These are phyloP conservation scores for Williopsis jadinii DNA, from an alignment of 1,139 yeast species.

Conservation along the genomic window DNA sequence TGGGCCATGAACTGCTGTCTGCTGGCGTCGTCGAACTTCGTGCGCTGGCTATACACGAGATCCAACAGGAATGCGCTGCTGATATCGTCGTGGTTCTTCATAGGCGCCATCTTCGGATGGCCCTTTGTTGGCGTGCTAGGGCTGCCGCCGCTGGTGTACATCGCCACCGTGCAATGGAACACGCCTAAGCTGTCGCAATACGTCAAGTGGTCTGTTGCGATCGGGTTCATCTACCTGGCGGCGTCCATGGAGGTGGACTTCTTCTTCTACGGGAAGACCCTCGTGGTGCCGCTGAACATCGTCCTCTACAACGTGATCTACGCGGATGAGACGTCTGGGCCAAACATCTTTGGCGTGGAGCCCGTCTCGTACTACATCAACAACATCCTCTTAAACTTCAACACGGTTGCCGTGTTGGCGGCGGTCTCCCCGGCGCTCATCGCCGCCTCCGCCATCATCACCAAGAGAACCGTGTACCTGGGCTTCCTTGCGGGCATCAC, in stretches of 20 bases:
- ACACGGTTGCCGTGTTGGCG: constrained; percentile 45
- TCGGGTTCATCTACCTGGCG: constrained; percentile 28
- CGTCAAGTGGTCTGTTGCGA: constrained; percentile 22
- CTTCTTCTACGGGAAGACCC: constrained; percentile 51
- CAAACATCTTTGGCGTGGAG: constrained; percentile 86
- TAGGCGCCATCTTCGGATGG: constrained; percentile 87
- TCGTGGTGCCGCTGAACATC: constrained; percentile 76
- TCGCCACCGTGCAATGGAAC: constrained; percentile 14
- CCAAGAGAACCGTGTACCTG: constrained; percentile 4
- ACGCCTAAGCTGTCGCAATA: constrained; percentile 11
- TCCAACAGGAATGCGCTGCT: constrained; percentile 25
- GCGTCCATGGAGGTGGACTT: constrained; percentile 49
- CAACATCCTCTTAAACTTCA: constrained; percentile 71
- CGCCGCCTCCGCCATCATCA: constrained; percentile 29
- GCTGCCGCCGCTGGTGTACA: constrained; percentile 45
- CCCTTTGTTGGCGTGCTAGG: constrained; percentile 73
- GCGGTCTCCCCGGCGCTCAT: constrained; percentile 7
- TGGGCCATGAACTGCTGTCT: constrained; percentile 69
- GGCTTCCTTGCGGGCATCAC: constrained; percentile 26
- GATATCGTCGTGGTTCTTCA: constrained; percentile 44
- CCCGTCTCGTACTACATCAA: constrained; percentile 68
- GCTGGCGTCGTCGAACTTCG: constrained; percentile 40
- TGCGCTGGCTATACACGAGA: constrained; percentile 14
- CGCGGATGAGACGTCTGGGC: constrained; percentile 66
- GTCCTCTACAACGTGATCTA: constrained; percentile 77